Percentiles rank a stretch among this genome's conserved stretches.
These are phyloP conservation scores for Cystobasidiaceae sp. DNA, from an alignment of 1,284 basidiomycete genomes.

Conservation along the genomic window DNA sequence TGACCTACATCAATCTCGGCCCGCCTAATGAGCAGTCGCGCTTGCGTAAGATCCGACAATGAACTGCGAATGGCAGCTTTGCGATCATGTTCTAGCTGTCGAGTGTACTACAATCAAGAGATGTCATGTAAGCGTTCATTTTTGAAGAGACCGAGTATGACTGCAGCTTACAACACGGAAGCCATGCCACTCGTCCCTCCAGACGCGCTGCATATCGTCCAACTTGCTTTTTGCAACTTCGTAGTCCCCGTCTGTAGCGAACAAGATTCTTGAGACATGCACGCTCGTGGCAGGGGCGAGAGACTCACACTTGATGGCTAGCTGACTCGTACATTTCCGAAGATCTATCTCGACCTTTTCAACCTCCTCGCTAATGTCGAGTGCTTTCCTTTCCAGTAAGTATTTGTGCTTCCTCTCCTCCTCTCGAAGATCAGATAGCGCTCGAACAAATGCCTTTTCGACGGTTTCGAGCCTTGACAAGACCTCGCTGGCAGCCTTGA, in stretches of 20 bases:
- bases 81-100: neutral
- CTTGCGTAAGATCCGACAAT: neutral
- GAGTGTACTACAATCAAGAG: neutral
- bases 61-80: neutral
- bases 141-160: neutral
- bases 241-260: neutral
- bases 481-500: neutral
- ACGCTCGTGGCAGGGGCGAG: neutral
- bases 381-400: neutral
- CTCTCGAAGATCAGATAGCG: neutral
- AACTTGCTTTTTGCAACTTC: constrained; percentile 3
- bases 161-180: constrained; percentile 1
- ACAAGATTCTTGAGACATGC: neutral
- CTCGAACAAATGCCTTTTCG: constrained; percentile 5
- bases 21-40: constrained; percentile 1
- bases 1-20: neutral
- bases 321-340: neutral
- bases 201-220: neutral
- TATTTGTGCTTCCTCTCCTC: neutral
- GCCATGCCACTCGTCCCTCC: constrained; percentile 13
- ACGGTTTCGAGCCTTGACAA: neutral
- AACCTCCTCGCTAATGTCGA: constrained; percentile 5
- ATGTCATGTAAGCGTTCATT: neutral
- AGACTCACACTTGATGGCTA: constrained; percentile 3
- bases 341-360: constrained; percentile 28